Percentiles rank a stretch among this genome's conserved stretches.
These are phyloP conservation scores for Protomyces pachydermus DNA, from an alignment of 1,139 yeast species.

Conservation along the genomic window DNA sequence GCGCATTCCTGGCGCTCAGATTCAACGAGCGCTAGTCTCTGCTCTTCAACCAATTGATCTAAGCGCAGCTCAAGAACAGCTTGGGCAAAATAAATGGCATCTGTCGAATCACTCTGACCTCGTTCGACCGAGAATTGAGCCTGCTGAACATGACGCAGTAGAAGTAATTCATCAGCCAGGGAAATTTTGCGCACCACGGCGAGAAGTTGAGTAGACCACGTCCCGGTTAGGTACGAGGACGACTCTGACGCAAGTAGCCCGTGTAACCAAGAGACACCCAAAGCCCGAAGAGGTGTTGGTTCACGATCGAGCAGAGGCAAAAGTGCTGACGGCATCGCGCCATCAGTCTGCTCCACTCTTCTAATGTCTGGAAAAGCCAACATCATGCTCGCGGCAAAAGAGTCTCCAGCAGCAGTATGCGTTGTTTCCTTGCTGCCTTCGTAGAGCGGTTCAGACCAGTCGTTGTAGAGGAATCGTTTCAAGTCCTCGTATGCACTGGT, in stretches of 20 bases:
- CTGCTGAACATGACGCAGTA: not conserved
- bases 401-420: not conserved
- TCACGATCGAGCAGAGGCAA: not conserved
- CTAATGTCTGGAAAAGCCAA: not conserved
- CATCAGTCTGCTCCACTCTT: not conserved
- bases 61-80: slow-evolving; percentile 32
- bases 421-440: not conserved
- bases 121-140: not conserved
- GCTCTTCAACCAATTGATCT: slow-evolving; percentile 31
- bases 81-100: slow-evolving; percentile 20
- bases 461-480: slow-evolving; percentile 5
- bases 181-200: not conserved
- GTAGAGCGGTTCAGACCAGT: slow-evolving; percentile 10
- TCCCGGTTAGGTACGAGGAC: slow-evolving; percentile 3
- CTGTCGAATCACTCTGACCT: not conserved
- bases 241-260: not conserved
- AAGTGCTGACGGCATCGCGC: not conserved
- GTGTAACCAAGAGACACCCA: not conserved
- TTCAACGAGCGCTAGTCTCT: slow-evolving; percentile 6
- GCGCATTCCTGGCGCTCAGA: not conserved
- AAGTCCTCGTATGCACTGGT: not conserved
- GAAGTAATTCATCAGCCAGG: not conserved
- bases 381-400: slow-evolving; percentile 12
- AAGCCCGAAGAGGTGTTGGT: not conserved
- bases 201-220: slow-evolving; percentile 10